Conservation (phyloP, 179 eudicot species). For the Pouteria campechiana region DNA sequence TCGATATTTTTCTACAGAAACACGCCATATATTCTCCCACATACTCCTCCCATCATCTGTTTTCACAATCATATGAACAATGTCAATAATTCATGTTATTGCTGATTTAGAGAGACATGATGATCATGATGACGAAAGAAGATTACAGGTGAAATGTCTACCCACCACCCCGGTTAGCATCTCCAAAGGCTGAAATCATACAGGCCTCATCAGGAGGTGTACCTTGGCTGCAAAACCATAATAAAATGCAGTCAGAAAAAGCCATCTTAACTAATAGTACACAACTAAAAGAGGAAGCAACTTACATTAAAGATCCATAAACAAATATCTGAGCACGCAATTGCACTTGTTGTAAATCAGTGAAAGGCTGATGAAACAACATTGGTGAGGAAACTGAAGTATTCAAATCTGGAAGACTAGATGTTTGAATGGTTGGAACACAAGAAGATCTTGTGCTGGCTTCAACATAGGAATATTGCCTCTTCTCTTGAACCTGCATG, state of each 20-base stretch:
- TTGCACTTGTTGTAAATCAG: slow-evolving; percentile 92
- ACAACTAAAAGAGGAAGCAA: slow-evolving; percentile 14
- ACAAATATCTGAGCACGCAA: slow-evolving; percentile 97
- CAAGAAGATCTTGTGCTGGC: slow-evolving; percentile 25
- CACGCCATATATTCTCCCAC: slow-evolving; percentile 88
- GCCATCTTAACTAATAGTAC: not conserved
- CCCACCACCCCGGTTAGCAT: no score
- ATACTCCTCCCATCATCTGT: slow-evolving; percentile 61
- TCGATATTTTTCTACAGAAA: slow-evolving; percentile 58
- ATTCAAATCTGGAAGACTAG: slow-evolving; percentile 59
- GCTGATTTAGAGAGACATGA: no score
- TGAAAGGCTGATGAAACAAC: slow-evolving; percentile 64
- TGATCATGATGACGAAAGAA: no score
- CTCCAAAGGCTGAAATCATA: slow-evolving; percentile 91
- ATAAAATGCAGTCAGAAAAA: no score
- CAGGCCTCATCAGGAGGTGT: slow-evolving; percentile 86
- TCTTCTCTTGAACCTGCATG: slow-evolving; percentile 26
- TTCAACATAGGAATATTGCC: slow-evolving; percentile 23
- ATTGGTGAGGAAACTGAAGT: slow-evolving; percentile 36
- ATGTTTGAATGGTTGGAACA: slow-evolving; percentile 22
- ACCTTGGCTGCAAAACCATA: slow-evolving; percentile 74
- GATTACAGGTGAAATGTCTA: no score
- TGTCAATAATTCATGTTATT: no score
- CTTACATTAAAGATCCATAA: slow-evolving; percentile 95
- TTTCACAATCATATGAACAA: no score